phyloP scores from a whole-genome alignment of 108 stramenopile species.

The Cylindrotheca fusiformis region DNA sequence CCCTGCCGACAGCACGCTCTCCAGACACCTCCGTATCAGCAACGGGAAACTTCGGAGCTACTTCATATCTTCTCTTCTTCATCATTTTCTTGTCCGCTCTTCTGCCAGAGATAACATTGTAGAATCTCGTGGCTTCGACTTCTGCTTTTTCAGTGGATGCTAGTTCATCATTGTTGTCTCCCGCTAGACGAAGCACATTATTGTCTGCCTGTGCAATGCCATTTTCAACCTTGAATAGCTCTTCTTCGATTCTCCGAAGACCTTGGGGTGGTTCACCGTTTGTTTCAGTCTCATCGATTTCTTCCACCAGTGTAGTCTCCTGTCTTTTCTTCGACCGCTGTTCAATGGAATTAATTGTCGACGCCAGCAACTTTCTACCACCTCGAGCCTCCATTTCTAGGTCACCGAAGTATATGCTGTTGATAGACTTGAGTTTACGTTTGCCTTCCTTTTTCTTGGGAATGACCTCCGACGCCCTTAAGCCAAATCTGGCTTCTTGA shows the following conservation, averaged over 20 bases:
- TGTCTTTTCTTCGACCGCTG: slow-evolving; percentile 49
- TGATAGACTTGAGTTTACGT: slow-evolving; percentile 19
- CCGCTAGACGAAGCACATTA: slow-evolving; percentile 19
- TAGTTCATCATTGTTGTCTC: slow-evolving; percentile 39
- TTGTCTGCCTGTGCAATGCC: slow-evolving; percentile 39
- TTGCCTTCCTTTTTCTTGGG: slow-evolving; percentile 14
- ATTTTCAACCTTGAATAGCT: slow-evolving; percentile 49
- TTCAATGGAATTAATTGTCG: slow-evolving; percentile 70
- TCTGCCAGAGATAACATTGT: slow-evolving; percentile 49
- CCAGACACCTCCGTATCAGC: slow-evolving; percentile 67
- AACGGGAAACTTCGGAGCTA: slow-evolving; percentile 83
- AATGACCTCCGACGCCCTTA: slow-evolving; percentile 61
- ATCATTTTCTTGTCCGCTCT: slow-evolving; percentile 54
- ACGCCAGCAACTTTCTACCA: slow-evolving; percentile 29
- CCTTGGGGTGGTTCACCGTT: slow-evolving; percentile 50
- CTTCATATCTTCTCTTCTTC: slow-evolving; percentile 66
- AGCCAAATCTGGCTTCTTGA: slow-evolving; percentile 72
- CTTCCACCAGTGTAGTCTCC: slow-evolving; percentile 40
- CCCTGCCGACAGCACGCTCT: slow-evolving; percentile 79
- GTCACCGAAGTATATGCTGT: slow-evolving; percentile 59
- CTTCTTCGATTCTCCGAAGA: slow-evolving; percentile 81
- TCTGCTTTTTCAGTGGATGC: slow-evolving; percentile 38
- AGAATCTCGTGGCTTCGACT: slow-evolving; percentile 56
- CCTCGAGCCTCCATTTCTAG: slow-evolving; percentile 41
- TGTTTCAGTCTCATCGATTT: slow-evolving; percentile 25